Evolutionary conservation across 495 filamentous ascomycete genomes (phyloP).

Genomic region (Recurvomyces mirabilis): DNA sequence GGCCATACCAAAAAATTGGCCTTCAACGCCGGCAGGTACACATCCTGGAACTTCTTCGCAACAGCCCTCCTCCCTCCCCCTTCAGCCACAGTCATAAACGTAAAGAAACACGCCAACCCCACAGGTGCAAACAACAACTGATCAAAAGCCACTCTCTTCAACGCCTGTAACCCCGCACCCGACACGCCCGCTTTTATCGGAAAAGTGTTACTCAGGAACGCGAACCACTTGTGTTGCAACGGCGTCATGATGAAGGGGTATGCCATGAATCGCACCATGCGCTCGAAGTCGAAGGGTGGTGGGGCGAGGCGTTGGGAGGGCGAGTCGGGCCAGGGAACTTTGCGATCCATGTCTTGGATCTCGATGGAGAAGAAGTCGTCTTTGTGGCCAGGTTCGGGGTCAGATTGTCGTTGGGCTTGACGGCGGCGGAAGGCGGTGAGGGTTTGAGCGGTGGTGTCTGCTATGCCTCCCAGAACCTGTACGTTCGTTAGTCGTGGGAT

Average conservation of each 20-base stretch:
- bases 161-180: constrained; percentile 48
- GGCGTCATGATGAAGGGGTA: constrained; percentile 96
- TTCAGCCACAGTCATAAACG: constrained; percentile 91
- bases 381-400: constrained; percentile 31
- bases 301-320: constrained; percentile 51
- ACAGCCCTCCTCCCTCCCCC: constrained; percentile 78
- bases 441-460: constrained; percentile 90
- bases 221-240: constrained; percentile 94
- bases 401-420: constrained; percentile 47
- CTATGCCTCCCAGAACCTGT: constrained; percentile 74
- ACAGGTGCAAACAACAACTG: constrained; percentile 93
- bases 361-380: constrained; percentile 75
- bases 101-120: constrained; percentile 81
- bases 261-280: constrained; percentile 84
- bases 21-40: constrained; percentile 87
- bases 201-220: constrained; percentile 70
- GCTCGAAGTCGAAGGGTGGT: constrained; percentile 89
- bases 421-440: constrained; percentile 72
- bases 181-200: constrained; percentile 52
- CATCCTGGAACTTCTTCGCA: constrained; percentile 74
- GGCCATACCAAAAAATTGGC: constrained; percentile 97
- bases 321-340: constrained; percentile 56
- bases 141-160: constrained; percentile 87
- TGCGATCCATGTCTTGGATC: constrained; percentile 78
- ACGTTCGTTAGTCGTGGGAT: background rate